phyloP scores from a whole-genome alignment of 2,329 filamentous ascomycete species.

The Penicillium fuscoglaucum region DNA sequence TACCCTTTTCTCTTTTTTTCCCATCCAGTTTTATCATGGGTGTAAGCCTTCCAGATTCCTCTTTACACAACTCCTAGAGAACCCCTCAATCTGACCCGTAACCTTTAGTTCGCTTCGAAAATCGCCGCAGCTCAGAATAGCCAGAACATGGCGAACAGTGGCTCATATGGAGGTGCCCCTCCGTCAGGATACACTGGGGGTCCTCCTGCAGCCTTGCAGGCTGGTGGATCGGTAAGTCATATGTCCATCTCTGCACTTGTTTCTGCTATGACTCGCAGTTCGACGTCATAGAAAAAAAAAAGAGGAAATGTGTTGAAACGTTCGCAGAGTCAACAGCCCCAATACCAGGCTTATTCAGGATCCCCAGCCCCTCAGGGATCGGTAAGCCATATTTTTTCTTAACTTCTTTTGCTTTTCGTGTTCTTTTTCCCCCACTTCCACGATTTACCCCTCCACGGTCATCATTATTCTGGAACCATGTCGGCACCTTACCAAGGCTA shows the following conservation, averaged over 20 bases:
- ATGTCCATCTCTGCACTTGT: conserved; percentile 9
- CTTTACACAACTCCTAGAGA: background rate
- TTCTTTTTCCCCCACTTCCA: conserved; percentile 14
- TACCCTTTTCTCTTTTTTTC: background rate
- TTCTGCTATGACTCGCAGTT: conserved; percentile 6
- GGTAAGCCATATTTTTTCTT: conserved; percentile 36
- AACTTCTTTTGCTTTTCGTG: conserved; percentile 10
- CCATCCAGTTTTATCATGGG: conserved; percentile 3
- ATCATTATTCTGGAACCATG: conserved; percentile 28
- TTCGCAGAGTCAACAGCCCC: conserved; percentile 36
- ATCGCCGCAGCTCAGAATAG: conserved; percentile 41
- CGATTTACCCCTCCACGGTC: conserved; percentile 10
- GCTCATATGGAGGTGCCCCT: conserved; percentile 37
- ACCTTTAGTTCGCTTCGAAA: conserved; percentile 40
- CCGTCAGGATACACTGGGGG: conserved; percentile 41
- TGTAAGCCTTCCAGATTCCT: conserved; percentile 3
- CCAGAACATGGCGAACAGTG: conserved; percentile 23
- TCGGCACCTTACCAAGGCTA: conserved; percentile 40
- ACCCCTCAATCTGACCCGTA: conserved; percentile 1
- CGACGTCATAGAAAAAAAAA: conserved; percentile 26
- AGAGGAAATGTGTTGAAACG: background rate
- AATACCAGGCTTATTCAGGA: conserved; percentile 59
- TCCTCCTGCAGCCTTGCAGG: conserved; percentile 39
- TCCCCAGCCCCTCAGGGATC: conserved; percentile 35
- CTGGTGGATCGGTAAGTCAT: conserved; percentile 54